Base-by-base conservation (phyloP, 2,329 filamentous ascomycete genomes). In the Chaetoscypha palmicola region DNA sequence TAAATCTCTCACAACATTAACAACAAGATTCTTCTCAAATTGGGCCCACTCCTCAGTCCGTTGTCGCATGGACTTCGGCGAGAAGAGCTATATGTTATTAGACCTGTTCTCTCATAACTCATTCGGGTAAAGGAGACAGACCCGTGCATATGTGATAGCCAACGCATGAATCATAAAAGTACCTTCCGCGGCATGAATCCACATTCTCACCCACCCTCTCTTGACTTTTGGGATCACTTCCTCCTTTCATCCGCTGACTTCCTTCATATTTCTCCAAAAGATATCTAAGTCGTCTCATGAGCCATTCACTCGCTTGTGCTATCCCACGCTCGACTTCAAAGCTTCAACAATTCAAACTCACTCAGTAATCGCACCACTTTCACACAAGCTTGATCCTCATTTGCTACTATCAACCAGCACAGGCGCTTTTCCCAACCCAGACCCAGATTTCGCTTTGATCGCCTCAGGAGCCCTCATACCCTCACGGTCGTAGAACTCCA, bases 311-410 rank as follows among this genome's bases (percentile, higher is more conserved):
- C 28, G 12, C 28, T 12, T 14, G 3, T 31, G 9, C 4, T 9
- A 4, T 9, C 16, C 36, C 22, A 21, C n/a, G 5, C n/a, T 16
- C 28, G 19, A 9, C n/a, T 5, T 38, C 14, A n/a, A n/a, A n/a
- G n/a, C n/a, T n/a, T 28, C 35, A 3, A 36, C 4, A 9, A 30
- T 31, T 22, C 24, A 37, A 21, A 46, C 64, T 32, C 59, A 70
- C 67, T 72, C 68, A 26, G 61, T 64, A 38, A 72, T 71, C 12
- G 66, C 68, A 2, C 68, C 67, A 48, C 68, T 71, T 55, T 72
- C 69, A 31, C 61, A 59, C 5, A 70, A 0, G 57, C 56, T n/a
- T 68, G 38, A 7, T 62, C 60, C 5, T n/a, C n/a, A n/a, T n/a
- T n/a, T n/a, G n/a, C n/a, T n/a, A n/a, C 63, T 66, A 51, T 73